Conservation (phyloP, 2,329 filamentous ascomycete genomes). For the Simplicillium sp. region DNA sequence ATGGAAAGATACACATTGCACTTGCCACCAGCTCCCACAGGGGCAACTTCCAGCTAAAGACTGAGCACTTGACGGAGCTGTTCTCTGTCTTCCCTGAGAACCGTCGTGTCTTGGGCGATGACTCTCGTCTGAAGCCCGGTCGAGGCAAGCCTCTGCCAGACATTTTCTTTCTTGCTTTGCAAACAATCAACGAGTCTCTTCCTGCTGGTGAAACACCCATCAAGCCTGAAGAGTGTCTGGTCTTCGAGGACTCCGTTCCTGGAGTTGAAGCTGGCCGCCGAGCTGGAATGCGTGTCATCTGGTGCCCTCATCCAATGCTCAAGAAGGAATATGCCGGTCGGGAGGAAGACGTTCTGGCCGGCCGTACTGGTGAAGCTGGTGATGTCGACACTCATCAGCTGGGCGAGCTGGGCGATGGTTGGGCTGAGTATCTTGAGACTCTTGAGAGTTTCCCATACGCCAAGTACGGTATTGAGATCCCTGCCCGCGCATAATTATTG, state of each 20-base stretch:
- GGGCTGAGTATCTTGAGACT: conserved; percentile 44
- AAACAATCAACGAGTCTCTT: conserved; percentile 72
- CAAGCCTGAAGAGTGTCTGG: conserved; percentile 76
- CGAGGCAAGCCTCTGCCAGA: conserved; percentile 92
- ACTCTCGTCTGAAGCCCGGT: conserved; percentile 64
- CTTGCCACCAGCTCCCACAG: conserved; percentile 73
- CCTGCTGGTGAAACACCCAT: conserved; percentile 54
- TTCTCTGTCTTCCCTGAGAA: conserved; percentile 57
- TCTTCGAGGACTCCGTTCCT: conserved; percentile 92
- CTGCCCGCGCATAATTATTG: background rate
- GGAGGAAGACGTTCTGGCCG: conserved; percentile 76
- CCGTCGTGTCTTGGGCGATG: conserved; percentile 79
- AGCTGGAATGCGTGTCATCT: conserved; percentile 90
- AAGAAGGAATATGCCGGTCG: conserved; percentile 65
- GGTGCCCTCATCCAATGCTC: conserved; percentile 78
- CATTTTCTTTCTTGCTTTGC: conserved; percentile 81
- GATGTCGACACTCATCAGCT: conserved; percentile 43
- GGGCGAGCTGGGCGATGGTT: conserved; percentile 50
- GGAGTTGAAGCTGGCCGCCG: conserved; percentile 85
- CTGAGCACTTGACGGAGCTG: conserved; percentile 46
- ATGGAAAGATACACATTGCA: conserved; percentile 60
- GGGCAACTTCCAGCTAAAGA: conserved; percentile 71
- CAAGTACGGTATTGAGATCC: conserved; percentile 47
- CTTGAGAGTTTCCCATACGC: conserved; percentile 48
- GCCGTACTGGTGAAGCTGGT: conserved; percentile 61